Conservation (phyloP, 495 filamentous ascomycete species). For the Penicillium salamii region DNA sequence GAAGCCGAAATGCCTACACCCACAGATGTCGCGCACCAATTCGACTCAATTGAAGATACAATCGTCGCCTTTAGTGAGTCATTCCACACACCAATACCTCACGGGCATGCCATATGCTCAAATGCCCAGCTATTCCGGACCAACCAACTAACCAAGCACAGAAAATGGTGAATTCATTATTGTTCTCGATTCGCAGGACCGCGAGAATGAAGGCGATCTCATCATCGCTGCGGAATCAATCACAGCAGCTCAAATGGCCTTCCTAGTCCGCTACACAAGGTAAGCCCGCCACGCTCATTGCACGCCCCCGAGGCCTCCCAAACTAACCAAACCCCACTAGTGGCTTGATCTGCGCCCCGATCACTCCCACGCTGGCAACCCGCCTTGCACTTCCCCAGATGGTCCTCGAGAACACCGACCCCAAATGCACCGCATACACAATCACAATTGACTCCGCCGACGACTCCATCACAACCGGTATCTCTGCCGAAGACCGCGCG, state of each 20-base stretch:
- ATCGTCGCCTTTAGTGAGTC: conserved; percentile 78
- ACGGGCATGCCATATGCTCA: background rate
- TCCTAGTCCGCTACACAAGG: conserved; percentile 83
- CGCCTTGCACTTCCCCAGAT: conserved; percentile 82
- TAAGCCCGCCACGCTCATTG: conserved; percentile 28
- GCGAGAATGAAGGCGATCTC: conserved; percentile 97
- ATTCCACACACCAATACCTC: background rate
- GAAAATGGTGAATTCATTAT: conserved; percentile 92
- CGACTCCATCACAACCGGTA: conserved; percentile 78
- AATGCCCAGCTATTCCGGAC: background rate
- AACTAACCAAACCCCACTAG: conserved; percentile 38
- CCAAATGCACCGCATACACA: conserved; percentile 89
- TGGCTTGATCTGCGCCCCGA: conserved; percentile 85
- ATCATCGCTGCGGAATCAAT: conserved; percentile 88
- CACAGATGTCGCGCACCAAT: conserved; percentile 41
- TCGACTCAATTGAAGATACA: conserved; percentile 84
- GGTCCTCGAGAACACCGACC: conserved; percentile 79
- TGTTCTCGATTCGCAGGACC: conserved; percentile 82
- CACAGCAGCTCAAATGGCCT: conserved; percentile 88
- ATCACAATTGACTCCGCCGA: conserved; percentile 74
- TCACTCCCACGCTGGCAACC: conserved; percentile 62
- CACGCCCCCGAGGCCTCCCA: background rate
- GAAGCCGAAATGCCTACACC: conserved; percentile 35
- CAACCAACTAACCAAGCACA: conserved; percentile 34
- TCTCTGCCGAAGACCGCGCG: conserved; percentile 82